phyloP scores from a whole-genome alignment of 306 rosid genomes.

The Lupinus albus region DNA sequence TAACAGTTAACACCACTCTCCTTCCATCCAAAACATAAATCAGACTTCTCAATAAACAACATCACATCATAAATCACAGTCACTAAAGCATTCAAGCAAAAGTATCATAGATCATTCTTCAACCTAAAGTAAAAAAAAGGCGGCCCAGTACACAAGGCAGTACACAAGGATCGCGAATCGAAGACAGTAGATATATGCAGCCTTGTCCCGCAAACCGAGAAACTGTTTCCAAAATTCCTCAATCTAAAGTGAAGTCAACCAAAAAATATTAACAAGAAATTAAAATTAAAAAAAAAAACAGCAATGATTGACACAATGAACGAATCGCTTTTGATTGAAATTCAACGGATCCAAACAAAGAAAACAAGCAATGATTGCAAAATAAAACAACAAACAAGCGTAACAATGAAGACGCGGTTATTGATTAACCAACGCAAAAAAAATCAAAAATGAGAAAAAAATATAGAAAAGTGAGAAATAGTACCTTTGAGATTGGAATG shows the following conservation, averaged over 20 bases:
- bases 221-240: too few relatives aligned
- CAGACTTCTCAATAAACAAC: constrained; percentile 13
- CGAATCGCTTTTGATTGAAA: constrained; percentile 37
- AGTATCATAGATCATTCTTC: constrained; percentile 37
- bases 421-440: neutral
- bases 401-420: neutral
- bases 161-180: too few relatives aligned
- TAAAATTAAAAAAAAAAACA: too few relatives aligned
- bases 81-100: constrained; percentile 20
- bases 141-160: too few relatives aligned
- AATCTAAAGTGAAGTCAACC: constrained; percentile 42
- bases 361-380: constrained; percentile 26
- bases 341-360: constrained; percentile 47
- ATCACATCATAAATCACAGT: constrained; percentile 30
- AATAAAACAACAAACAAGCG: neutral
- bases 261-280: neutral
- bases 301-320: constrained; percentile 33
- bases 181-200: too few relatives aligned
- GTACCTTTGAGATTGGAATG: constrained; percentile 53
- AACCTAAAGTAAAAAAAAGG: constrained; percentile 42
- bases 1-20: neutral
- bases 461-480: constrained; percentile 7
- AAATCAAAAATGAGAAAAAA: neutral
- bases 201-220: too few relatives aligned
- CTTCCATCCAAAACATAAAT: neutral